phyloP scores from a whole-genome alignment of 805 yeast genomes.

The Cephaloascus albidus region DNA sequence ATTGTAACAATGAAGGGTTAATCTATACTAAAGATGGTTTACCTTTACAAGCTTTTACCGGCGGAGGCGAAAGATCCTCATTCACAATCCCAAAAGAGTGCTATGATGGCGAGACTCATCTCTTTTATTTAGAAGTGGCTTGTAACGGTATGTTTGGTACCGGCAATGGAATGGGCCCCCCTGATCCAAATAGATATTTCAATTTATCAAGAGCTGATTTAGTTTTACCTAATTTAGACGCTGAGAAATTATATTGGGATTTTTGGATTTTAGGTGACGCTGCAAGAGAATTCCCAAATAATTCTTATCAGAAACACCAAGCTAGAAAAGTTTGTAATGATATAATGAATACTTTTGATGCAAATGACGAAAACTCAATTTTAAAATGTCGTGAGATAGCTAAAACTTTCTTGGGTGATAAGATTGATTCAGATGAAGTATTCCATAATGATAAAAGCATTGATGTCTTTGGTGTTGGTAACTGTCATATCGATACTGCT shows the following conservation, averaged over 20 bases:
- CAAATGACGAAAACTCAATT: slow-evolving; percentile 49
- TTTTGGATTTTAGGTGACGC: slow-evolving; percentile 88
- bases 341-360: slow-evolving; percentile 80
- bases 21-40: slow-evolving; percentile 58
- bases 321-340: slow-evolving; percentile 75
- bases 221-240: slow-evolving; percentile 72
- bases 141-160: slow-evolving; percentile 92
- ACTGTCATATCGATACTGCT: slow-evolving; percentile 96
- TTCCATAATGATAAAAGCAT: slow-evolving; percentile 32
- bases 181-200: slow-evolving; percentile 67
- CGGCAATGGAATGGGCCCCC: slow-evolving; percentile 54
- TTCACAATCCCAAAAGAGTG: slow-evolving; percentile 48
- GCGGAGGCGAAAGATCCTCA: slow-evolving; percentile 73
- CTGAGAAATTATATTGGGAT: slow-evolving; percentile 69
- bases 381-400: slow-evolving; percentile 60
- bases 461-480: slow-evolving; percentile 81
- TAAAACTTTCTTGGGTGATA: slow-evolving; percentile 50
- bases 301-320: slow-evolving; percentile 72
- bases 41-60: slow-evolving; percentile 79
- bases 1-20: slow-evolving; percentile 79
- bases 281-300: slow-evolving; percentile 73
- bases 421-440: slow-evolving; percentile 59
- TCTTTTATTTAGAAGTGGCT: slow-evolving; percentile 78
- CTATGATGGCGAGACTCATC: slow-evolving; percentile 39
- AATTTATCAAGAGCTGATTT: slow-evolving; percentile 62